These are phyloP conservation scores for Apophysomyces variabilis DNA, from an alignment of 371 early-diverging fungal genomes.

Conservation along the genomic window DNA sequence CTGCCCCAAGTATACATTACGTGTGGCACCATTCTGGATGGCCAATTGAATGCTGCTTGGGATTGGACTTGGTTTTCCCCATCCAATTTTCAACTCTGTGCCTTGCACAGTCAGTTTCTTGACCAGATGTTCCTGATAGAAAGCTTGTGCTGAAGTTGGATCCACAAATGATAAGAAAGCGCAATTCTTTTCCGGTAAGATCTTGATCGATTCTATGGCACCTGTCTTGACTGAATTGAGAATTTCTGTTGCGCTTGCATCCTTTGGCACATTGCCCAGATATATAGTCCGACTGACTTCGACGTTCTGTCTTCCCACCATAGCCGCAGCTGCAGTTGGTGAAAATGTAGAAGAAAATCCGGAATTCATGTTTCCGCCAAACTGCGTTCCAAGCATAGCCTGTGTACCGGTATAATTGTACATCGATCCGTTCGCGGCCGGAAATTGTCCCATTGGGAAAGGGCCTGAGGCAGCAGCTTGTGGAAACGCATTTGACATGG, in stretches of 20 bases:
- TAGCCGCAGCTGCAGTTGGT: constrained; percentile 14
- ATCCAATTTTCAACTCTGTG: constrained; percentile 68
- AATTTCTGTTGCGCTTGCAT: constrained; percentile 65
- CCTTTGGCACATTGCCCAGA: constrained; percentile 69
- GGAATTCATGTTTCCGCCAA: constrained; percentile 9
- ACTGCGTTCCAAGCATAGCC: constrained; percentile 1
- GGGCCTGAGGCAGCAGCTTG: not conserved
- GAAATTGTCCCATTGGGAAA: constrained; percentile 17
- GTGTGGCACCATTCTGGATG: constrained; percentile 67
- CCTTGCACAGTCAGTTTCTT: constrained; percentile 44
- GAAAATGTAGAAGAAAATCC: constrained; percentile 15
- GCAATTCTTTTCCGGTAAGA: constrained; percentile 74
- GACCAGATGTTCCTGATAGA: constrained; percentile 49
- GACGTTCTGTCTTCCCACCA: constrained; percentile 12
- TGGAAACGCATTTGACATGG: constrained; percentile 8
- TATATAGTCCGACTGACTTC: constrained; percentile 74
- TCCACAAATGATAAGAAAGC: constrained; percentile 82
- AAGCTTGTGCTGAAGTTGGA: constrained; percentile 59
- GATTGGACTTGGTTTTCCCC: constrained; percentile 69
- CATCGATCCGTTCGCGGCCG: constrained; percentile 17
- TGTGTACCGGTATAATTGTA: constrained; percentile 18
- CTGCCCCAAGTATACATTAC: constrained; percentile 76
- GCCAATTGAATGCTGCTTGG: constrained; percentile 51
- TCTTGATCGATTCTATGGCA: constrained; percentile 66
- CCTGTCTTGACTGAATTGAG: constrained; percentile 75